Base-by-base conservation (phyloP, 2,329 filamentous ascomycete genomes). In the Leptodontidium sp. region DNA sequence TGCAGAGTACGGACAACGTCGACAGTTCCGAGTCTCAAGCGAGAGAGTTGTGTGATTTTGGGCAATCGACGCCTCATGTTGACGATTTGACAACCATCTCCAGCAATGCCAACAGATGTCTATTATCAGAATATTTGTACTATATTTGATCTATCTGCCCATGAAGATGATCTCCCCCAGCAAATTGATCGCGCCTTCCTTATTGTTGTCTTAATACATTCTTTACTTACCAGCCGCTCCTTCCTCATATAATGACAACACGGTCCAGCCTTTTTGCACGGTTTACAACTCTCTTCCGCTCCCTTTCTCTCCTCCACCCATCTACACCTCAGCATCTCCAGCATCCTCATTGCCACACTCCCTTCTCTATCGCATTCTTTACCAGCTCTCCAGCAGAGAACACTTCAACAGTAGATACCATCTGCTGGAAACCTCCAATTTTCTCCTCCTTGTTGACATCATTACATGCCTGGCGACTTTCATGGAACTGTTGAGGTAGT, bases 391-490 rank as follows among this genome's bases (percentile, higher is more conserved):
- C 59, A 49, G 64, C 50, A 57, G 52, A 65, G 32, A 49, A 26
- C n/a, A 65, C 52, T 47, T 53, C 62, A 26, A 29, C 50, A 50
- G 21, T 64, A 57, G 49, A 64, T 52, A 55, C 35, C 49, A 53
- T 59, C 53, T 53, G n/a, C 50, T 59, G 47, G 47, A 61, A 32
- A 21, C 29, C 47, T 52, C 49, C 26, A 15, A n/a, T 62, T 21
- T 26, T 55, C 59, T 35, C 64, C 68, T 69, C 35, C 26, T 62
- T 62, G 9, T n/a, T 47, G 21, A 8, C 43, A 21, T 61, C 24
- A 11, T 47, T 73, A 70, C 47, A 77, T 77, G 74, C 66, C 45
- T 59, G 47, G 71, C 43, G 62, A 66, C 29, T 26, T 65, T 11
- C 62, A 71, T 63, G 67, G 55, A 57, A 67, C 71, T 52, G 65